These are phyloP conservation scores for Saccharomycopsis capsularis DNA, from an alignment of 805 yeast genomes.

Conservation along the genomic window DNA sequence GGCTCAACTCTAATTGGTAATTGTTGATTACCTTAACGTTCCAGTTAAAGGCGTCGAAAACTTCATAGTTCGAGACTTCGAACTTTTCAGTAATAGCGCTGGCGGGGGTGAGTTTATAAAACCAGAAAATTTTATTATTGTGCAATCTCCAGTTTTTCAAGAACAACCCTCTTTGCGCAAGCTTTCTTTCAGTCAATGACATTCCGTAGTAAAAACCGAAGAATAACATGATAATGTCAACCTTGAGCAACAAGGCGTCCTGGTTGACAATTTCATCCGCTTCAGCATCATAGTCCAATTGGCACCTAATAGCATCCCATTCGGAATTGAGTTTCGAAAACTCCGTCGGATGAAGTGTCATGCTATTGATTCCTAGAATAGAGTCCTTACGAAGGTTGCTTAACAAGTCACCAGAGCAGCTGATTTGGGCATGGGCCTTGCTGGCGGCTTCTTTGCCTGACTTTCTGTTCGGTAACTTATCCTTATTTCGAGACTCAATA, in stretches of 20 bases:
- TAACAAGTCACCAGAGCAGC: conserved; percentile 6
- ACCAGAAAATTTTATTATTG: conserved; percentile 15
- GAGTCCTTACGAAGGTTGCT: conserved; percentile 7
- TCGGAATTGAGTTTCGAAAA: conserved; percentile 13
- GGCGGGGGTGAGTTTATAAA: conserved; percentile 4
- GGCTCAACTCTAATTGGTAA: conserved; percentile 14
- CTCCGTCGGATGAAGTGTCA: conserved; percentile 14
- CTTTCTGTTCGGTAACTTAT: neutral
- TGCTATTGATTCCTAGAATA: conserved; percentile 3
- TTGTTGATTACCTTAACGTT: conserved; percentile 8
- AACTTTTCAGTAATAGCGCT: conserved; percentile 1
- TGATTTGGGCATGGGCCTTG: neutral
- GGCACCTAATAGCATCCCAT: conserved; percentile 16
- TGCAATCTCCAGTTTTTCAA: conserved; percentile 19
- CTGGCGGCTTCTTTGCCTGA: neutral
- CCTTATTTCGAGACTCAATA: conserved; percentile 14
- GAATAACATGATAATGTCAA: conserved; percentile 13
- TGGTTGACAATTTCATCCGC: neutral
- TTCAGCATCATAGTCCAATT: conserved; percentile 2
- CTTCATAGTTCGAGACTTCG: conserved; percentile 16
- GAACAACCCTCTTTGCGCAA: conserved; percentile 17
- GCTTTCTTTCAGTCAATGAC: conserved; percentile 10
- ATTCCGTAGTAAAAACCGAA: conserved; percentile 21
- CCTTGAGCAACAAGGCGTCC: conserved; percentile 8
- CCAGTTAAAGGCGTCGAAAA: conserved; percentile 20